Percentiles rank a stretch among this genome's conserved stretches.
These are phyloP conservation scores for Solanum chilense DNA, from an alignment of 257 asterid genomes.

Conservation along the genomic window DNA sequence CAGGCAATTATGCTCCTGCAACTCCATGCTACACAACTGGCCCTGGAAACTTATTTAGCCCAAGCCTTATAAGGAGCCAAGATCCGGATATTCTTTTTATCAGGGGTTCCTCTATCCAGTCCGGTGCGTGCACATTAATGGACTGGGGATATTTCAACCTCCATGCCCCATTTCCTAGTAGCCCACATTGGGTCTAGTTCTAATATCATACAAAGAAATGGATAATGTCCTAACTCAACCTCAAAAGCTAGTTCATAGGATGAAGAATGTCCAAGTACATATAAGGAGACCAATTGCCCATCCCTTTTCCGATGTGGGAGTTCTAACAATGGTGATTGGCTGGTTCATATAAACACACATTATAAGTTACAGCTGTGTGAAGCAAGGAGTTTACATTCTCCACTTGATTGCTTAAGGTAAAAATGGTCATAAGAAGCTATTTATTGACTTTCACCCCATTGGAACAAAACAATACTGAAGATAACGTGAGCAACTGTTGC, in stretches of 20 bases:
- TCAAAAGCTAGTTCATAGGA: not conserved
- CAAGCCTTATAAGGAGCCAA: not conserved
- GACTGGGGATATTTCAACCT: not conserved
- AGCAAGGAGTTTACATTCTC: not conserved
- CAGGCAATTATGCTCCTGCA: not conserved
- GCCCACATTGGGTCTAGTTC: not conserved
- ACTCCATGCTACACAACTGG: not conserved
- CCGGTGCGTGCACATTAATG: not conserved
- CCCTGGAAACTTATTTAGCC: not conserved
- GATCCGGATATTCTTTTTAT: not conserved
- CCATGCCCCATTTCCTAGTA: not conserved
- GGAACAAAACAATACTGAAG: not conserved
- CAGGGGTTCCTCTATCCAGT: not conserved
- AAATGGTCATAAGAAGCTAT: not conserved
- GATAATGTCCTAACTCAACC: not conserved
- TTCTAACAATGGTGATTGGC: not conserved
- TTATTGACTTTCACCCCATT: not conserved
- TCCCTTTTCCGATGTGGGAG: not conserved
- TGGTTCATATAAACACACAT: not conserved
- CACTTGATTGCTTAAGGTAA: not conserved
- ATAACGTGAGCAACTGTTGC: not conserved
- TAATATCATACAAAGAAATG: not conserved
- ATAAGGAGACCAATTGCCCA: not conserved
- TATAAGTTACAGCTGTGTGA: not conserved
- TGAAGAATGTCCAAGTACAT: not conserved